phyloP scores from a whole-genome alignment of 164 flowering plant species.

The Nelumbo lutea region DNA sequence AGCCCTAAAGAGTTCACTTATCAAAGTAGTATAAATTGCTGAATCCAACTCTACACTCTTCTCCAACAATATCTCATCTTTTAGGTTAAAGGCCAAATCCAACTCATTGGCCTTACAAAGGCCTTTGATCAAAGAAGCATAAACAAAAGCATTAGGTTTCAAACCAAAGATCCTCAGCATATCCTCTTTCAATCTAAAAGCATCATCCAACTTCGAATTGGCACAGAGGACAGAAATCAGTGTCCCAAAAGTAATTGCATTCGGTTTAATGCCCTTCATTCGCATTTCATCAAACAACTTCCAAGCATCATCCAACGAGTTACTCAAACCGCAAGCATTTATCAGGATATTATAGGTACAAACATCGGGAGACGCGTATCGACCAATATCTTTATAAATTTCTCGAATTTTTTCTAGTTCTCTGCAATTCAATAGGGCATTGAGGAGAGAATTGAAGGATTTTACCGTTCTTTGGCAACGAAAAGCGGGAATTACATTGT shows the following conservation, averaged over 20 bases:
- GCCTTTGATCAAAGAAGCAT: conserved; percentile 10
- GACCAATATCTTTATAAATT: too few relatives aligned
- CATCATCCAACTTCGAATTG: conserved; percentile 38
- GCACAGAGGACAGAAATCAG: conserved; percentile 44
- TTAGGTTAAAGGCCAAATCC: conserved; percentile 45
- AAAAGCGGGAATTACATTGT: too few relatives aligned
- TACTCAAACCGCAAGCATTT: conserved; percentile 27
- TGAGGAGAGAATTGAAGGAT: too few relatives aligned
- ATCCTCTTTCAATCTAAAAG: conserved; percentile 49
- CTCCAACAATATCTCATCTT: conserved; percentile 51
- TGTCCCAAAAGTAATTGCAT: conserved; percentile 58
- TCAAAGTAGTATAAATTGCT: conserved; percentile 52
- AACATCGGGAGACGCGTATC: conserved; percentile 39
- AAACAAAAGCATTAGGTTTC: conserved; percentile 36
- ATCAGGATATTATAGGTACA: conserved; percentile 78
- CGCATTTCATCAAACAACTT: not conserved
- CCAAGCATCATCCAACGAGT: conserved; percentile 38
- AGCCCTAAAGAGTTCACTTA: conserved; percentile 41
- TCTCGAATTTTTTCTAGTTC: too few relatives aligned
- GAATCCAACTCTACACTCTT: conserved; percentile 33
- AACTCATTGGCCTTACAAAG: conserved; percentile 40
- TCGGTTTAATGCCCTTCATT: conserved; percentile 14
- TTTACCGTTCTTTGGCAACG: too few relatives aligned
- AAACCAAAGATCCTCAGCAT: conserved; percentile 39
- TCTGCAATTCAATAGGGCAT: too few relatives aligned